Percentiles rank a stretch among this genome's conserved stretches.
phyloP scores from a whole-genome alignment of 2,329 filamentous ascomycete species.

The Ceratocystis cacaofunesta region DNA sequence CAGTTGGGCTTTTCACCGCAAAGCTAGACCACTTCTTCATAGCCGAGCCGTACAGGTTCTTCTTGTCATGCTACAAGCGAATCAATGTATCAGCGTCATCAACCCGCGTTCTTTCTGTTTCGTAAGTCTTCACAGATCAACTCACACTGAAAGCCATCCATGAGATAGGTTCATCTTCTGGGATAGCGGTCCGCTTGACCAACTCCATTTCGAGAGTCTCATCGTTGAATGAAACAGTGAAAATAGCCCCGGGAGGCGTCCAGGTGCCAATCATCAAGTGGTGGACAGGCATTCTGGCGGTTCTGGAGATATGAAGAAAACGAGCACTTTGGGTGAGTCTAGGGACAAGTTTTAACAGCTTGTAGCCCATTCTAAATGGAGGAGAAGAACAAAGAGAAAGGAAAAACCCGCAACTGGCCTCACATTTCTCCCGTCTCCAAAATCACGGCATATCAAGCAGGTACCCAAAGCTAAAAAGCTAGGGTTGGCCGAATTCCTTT shows the following conservation, averaged over 20 bases:
- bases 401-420: neutral
- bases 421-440: neutral
- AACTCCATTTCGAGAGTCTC: conserved; percentile 59
- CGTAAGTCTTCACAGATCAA: neutral
- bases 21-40: conserved; percentile 93
- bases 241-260: conserved; percentile 79
- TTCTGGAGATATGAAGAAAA: neutral
- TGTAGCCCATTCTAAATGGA: neutral
- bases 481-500: neutral
- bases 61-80: conserved; percentile 52
- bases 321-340: neutral
- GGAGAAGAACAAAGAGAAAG: neutral
- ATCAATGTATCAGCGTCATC: no score
- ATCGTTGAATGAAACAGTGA: conserved; percentile 78
- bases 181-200: conserved; percentile 68
- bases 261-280: conserved; percentile 87
- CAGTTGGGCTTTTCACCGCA: conserved; percentile 56
- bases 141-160: conserved; percentile 85
- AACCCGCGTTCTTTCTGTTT: no score
- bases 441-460: neutral
- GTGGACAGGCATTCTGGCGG: conserved; percentile 53
- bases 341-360: neutral
- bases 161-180: conserved; percentile 72
- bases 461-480: neutral
- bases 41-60: conserved; percentile 74